phyloP scores from a whole-genome alignment of 2,329 filamentous ascomycete genomes.

The Microdochium trichocladiopsis region DNA sequence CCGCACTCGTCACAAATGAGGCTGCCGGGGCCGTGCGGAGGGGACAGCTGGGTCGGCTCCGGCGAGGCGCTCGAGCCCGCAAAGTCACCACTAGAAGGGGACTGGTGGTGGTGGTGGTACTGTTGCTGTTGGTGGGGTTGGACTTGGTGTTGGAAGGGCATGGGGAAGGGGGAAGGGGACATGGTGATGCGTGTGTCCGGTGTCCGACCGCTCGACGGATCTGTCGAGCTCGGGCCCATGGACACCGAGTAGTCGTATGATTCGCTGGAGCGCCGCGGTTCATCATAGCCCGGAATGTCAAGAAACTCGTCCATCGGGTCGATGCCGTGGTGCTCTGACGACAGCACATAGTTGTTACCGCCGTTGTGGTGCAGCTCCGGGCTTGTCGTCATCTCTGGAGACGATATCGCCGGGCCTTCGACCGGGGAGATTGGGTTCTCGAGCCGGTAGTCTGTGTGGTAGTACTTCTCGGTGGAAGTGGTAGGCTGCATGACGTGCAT shows the following conservation, averaged over 20 bases:
- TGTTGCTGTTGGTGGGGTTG: neutral
- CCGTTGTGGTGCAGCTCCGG: neutral
- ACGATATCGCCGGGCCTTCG: neutral
- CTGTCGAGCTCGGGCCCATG: conserved; percentile 15
- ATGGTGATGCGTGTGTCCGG: conserved; percentile 21
- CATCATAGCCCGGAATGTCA: conserved; percentile 14
- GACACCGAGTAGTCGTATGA: conserved; percentile 16
- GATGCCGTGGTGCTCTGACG: neutral
- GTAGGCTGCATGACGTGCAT: conserved; percentile 23
- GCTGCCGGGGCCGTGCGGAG: conserved; percentile 5
- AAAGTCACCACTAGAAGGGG: conserved; percentile 11
- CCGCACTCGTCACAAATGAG: conserved; percentile 33
- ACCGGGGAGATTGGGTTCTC: conserved; percentile 21
- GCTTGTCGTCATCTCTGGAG: neutral
- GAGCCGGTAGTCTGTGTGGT: conserved; percentile 22
- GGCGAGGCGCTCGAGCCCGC: conserved; percentile 14
- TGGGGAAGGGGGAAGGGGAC: conserved; percentile 19
- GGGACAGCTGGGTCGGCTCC: conserved; percentile 13
- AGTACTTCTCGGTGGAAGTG: conserved; percentile 21
- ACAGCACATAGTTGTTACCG: neutral
- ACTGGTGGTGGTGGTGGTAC: neutral
- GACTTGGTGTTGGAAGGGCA: neutral
- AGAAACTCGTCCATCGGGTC: neutral
- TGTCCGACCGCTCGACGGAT: conserved; percentile 20
- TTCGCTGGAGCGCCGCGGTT: conserved; percentile 17